A percentile compares a stretch with the other conserved stretches of the same genome.
These are phyloP conservation scores for Begonia peltatifolia DNA, from an alignment of 306 rosid genomes.

Conservation along the genomic window DNA sequence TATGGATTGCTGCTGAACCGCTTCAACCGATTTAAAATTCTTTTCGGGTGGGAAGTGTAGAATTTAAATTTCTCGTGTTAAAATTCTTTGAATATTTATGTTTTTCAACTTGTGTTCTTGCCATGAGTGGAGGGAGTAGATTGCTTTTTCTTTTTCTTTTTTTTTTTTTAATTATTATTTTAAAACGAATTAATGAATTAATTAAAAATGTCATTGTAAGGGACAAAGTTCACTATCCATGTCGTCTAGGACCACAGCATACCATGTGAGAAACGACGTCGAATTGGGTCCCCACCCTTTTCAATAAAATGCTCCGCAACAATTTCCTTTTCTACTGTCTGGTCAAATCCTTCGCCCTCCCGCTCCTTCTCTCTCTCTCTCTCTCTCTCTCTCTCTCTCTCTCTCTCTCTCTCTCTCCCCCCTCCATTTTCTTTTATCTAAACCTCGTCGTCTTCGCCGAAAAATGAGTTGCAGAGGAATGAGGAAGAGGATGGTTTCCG, in stretches of 20 bases:
- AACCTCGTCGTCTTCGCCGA: not conserved
- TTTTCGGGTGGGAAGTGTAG: no score
- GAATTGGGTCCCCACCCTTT: not conserved
- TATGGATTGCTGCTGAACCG: no score
- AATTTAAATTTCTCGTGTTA: no score
- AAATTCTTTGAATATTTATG: no score
- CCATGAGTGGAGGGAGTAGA: no score
- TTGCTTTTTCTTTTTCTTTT: no score
- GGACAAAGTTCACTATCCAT: not conserved
- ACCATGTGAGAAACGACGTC: not conserved
- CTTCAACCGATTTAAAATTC: no score
- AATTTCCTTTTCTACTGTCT: slow-evolving; percentile 1
- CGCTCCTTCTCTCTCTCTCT: not conserved
- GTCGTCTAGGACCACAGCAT: not conserved
- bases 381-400: not conserved
- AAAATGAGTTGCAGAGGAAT: not conserved
- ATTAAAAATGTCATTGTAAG: not conserved
- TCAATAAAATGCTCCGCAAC: not conserved
- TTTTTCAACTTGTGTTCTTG: no score
- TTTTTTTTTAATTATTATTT: no score
- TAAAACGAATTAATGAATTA: no score
- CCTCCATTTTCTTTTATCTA: not conserved
- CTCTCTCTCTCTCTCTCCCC: not conserved
- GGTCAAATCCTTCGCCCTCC: slow-evolving; percentile 17
- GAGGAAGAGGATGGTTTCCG: slow-evolving; percentile 13